Percentiles rank a stretch among this genome's conserved stretches.
Conservation (phyloP, 2,329 filamentous ascomycete species). For the Ceratocystis eucalypticola region DNA sequence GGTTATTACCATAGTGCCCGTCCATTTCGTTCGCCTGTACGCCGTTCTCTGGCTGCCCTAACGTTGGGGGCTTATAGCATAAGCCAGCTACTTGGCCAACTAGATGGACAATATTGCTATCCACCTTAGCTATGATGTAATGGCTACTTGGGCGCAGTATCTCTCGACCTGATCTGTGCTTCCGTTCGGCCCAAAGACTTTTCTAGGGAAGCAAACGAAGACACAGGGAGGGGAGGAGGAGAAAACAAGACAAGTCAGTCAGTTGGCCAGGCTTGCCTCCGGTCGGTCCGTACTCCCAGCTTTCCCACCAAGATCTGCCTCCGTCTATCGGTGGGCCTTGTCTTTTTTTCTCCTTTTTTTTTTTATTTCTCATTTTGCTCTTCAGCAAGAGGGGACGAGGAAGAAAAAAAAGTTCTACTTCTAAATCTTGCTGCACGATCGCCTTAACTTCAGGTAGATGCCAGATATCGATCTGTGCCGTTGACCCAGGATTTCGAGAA, state of each 20-base stretch:
- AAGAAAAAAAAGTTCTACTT: background rate
- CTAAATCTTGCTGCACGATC: background rate
- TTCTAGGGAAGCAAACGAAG: background rate
- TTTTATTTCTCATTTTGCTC: background rate
- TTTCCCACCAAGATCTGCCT: background rate
- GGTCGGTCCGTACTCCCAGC: background rate
- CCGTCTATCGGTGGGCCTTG: background rate
- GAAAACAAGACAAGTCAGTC: background rate
- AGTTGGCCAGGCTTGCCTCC: background rate
- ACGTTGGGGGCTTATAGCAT: background rate
- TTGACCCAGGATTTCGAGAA: background rate
- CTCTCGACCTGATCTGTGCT: background rate
- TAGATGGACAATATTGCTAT: too few relatives aligned
- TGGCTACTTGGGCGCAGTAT: background rate
- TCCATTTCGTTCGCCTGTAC: background rate
- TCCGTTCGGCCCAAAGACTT: background rate
- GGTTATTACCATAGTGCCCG: background rate
- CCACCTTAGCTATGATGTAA: background rate
- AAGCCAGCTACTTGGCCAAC: background rate
- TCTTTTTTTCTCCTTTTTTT: background rate
- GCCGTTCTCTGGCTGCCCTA: background rate
- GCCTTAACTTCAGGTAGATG: background rate
- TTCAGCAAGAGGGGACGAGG: background rate
- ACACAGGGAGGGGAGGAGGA: background rate
- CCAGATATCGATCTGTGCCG: background rate